These are phyloP conservation scores for Xerocomus potaroensis DNA, from an alignment of 768 basidiomycete species.

Conservation along the genomic window DNA sequence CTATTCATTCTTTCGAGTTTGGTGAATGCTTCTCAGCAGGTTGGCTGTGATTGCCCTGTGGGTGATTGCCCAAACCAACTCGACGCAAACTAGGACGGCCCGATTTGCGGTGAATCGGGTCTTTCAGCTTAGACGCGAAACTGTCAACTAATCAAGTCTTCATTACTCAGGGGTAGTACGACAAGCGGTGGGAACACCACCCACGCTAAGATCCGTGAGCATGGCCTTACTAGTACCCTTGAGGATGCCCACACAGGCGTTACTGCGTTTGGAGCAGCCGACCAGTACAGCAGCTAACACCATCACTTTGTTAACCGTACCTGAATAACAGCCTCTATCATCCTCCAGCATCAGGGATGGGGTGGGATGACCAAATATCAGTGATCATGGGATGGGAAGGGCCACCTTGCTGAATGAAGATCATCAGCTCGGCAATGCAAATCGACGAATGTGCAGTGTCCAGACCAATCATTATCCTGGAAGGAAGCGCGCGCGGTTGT, in stretches of 20 bases:
- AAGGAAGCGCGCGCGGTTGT: conserved; percentile 5
- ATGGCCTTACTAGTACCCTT: background rate
- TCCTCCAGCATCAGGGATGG: background rate
- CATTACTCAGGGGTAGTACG: background rate
- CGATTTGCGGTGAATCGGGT: background rate
- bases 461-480: conserved; percentile 13
- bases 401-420: background rate
- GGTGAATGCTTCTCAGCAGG: background rate
- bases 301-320: background rate
- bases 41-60: background rate
- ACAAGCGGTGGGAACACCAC: conserved; percentile 11
- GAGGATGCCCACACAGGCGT: background rate
- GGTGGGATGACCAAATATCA: conserved; percentile 1
- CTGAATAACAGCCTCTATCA: background rate
- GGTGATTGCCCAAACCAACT: background rate
- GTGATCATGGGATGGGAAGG: background rate
- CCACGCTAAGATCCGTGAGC: conserved; percentile 11
- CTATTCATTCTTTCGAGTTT: background rate
- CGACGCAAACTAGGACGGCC: background rate
- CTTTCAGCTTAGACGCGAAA: background rate
- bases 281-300: background rate
- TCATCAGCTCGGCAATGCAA: conserved; percentile 3
- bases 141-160: background rate
- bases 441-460: conserved; percentile 20
- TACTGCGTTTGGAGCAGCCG: background rate